Evolutionary conservation across 2,329 filamentous ascomycete species (phyloP).

Genomic region (Ophiostoma tasmaniense): DNA sequence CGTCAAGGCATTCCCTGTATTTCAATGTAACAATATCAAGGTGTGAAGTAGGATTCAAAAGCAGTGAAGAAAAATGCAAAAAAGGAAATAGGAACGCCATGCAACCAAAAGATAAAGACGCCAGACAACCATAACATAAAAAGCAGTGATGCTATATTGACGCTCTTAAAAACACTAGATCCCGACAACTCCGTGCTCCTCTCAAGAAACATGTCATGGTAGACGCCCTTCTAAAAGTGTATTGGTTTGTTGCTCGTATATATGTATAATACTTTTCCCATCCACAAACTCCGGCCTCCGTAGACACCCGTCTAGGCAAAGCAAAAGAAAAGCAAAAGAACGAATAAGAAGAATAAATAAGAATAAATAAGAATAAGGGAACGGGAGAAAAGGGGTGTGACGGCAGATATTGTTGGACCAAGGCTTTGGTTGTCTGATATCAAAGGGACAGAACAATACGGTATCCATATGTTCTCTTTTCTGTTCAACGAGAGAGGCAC

Average conservation of each 20-base stretch:
- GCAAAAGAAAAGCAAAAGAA: not conserved
- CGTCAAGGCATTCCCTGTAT: not conserved
- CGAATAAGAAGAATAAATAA: not conserved
- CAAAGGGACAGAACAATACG: not conserved
- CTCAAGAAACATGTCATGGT: not conserved
- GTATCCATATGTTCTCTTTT: not conserved
- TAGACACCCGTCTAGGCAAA: not conserved
- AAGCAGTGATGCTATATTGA: constrained; percentile 2
- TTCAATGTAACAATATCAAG: not conserved
- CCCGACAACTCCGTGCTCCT: not conserved
- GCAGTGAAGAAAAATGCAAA: not conserved
- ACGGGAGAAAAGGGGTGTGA: not conserved
- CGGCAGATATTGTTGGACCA: not conserved
- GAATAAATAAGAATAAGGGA: not conserved
- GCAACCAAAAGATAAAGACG: not conserved
- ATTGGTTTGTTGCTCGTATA: not conserved
- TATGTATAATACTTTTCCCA: not conserved
- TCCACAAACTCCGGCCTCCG: not conserved
- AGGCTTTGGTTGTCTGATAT: not conserved
- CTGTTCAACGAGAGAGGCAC: not conserved
- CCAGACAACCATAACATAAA: not conserved
- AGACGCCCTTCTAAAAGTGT: not conserved
- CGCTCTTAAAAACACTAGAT: not conserved
- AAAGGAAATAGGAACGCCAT: not conserved
- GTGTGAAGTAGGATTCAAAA: not conserved